A percentile compares a stretch with the other conserved stretches of the same genome.
phyloP scores from a whole-genome alignment of 164 flowering plant genomes.

The Sextonia rubra region DNA sequence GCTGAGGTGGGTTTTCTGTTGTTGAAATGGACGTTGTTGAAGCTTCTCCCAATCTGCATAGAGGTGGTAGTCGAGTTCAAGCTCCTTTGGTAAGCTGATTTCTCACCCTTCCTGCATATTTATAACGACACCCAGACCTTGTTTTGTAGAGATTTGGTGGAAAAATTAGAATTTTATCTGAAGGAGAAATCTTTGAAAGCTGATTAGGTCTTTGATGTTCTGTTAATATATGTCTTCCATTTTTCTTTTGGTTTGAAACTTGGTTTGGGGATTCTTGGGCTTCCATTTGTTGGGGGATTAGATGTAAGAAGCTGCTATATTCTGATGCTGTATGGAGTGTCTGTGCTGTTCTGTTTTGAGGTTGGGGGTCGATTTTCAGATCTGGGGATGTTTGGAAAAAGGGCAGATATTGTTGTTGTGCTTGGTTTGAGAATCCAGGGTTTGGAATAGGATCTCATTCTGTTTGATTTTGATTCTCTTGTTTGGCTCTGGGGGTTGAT shows the following conservation, averaged over 20 bases:
- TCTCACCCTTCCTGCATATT: conserved; percentile 3
- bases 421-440: neutral
- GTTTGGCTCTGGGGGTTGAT: neutral
- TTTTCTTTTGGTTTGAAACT: neutral
- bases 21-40: conserved; percentile 41
- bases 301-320: neutral
- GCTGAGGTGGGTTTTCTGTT: conserved; percentile 13
- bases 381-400: neutral
- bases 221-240: neutral
- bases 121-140: conserved; percentile 21
- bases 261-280: conserved; percentile 7
- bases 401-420: neutral
- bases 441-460: neutral
- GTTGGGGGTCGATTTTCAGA: conserved; percentile 1
- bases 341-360: neutral
- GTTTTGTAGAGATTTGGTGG: conserved; percentile 9
- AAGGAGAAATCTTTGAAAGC: neutral
- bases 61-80: conserved; percentile 60
- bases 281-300: neutral
- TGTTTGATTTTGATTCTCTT: neutral
- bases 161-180: neutral
- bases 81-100: conserved; percentile 66
- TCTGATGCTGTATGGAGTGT: neutral
- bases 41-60: conserved; percentile 48
- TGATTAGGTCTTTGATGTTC: neutral